phyloP scores from a whole-genome alignment of 106 monocot species.

The Agapanthus africanus region DNA sequence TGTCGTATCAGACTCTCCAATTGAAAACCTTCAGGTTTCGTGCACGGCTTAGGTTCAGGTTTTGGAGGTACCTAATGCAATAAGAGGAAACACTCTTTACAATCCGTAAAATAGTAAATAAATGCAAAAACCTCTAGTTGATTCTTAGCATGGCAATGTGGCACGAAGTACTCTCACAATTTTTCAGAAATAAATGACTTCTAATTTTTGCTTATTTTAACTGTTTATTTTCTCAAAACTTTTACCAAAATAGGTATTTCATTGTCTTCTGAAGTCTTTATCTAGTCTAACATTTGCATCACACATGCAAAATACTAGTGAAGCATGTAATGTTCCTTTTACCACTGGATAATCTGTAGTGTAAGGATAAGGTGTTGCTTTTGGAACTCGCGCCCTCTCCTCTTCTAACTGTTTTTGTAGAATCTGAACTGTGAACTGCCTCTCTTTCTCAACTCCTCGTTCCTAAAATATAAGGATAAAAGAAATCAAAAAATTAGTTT shows the following conservation, averaged over 20 bases:
- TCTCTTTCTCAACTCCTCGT: slow-evolving; percentile 76
- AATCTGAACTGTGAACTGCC: slow-evolving; percentile 36
- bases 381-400: slow-evolving; percentile 61
- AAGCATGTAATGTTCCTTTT: neutral
- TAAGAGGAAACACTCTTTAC: no score
- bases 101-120: no score
- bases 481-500: neutral
- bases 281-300: no score
- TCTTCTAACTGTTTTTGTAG: slow-evolving; percentile 59
- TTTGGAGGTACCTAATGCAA: slow-evolving; percentile 77
- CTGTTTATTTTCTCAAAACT: no score
- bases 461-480: slow-evolving; percentile 34
- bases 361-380: slow-evolving; percentile 82
- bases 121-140: neutral
- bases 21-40: slow-evolving; percentile 73
- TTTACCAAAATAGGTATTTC: no score
- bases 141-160: no score
- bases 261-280: no score
- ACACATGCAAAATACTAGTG: neutral
- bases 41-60: slow-evolving; percentile 67
- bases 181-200: no score
- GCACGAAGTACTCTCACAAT: no score
- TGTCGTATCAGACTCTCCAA: slow-evolving; percentile 76
- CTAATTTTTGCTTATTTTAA: no score
- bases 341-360: slow-evolving; percentile 96